Conservation (phyloP, 2,329 filamentous ascomycete genomes). For the Xylariaceae sp. region DNA sequence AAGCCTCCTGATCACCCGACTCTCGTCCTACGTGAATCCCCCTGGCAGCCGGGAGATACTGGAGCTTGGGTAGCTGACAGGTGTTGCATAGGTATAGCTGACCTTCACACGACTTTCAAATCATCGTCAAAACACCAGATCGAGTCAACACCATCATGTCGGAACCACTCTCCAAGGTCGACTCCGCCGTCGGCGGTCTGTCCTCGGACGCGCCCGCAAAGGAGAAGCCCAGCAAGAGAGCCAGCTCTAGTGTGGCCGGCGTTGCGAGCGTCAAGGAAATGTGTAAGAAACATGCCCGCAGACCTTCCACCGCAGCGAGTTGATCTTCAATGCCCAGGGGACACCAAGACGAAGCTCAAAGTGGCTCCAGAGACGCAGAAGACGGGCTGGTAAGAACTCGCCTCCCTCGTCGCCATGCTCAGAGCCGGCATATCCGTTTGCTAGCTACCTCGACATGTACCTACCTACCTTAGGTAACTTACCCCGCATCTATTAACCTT, state of each 20-base stretch:
- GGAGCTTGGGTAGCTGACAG: too few species aligned
- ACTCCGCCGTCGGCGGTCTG: slow-evolving; percentile 81
- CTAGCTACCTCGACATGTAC: background rate
- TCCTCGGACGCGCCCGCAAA: slow-evolving; percentile 59
- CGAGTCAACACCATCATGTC: slow-evolving; percentile 22
- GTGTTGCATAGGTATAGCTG: slow-evolving; percentile 1
- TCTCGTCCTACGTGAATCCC: slow-evolving; percentile 5
- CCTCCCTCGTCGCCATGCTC: slow-evolving; percentile 1
- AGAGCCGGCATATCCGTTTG: background rate
- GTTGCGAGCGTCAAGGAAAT: slow-evolving; percentile 80
- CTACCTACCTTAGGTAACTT: background rate
- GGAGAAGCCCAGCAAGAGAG: slow-evolving; percentile 55
- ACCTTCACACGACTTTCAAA: slow-evolving; percentile 4
- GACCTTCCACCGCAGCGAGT: too few species aligned
- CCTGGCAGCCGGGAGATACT: too few species aligned
- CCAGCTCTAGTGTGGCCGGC: slow-evolving; percentile 68
- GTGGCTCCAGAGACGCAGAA: slow-evolving; percentile 79
- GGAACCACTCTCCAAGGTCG: slow-evolving; percentile 73
- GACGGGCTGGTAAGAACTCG: slow-evolving; percentile 67
- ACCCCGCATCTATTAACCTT: slow-evolving; percentile 7
- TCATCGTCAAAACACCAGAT: slow-evolving; percentile 1
- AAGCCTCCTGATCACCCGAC: too few species aligned
- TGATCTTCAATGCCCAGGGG: slow-evolving; percentile 62
- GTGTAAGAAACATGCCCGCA: slow-evolving; percentile 59
- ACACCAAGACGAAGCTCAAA: slow-evolving; percentile 61